Base-by-base conservation (phyloP, 106 monocot genomes). In the Acorus calamus region DNA sequence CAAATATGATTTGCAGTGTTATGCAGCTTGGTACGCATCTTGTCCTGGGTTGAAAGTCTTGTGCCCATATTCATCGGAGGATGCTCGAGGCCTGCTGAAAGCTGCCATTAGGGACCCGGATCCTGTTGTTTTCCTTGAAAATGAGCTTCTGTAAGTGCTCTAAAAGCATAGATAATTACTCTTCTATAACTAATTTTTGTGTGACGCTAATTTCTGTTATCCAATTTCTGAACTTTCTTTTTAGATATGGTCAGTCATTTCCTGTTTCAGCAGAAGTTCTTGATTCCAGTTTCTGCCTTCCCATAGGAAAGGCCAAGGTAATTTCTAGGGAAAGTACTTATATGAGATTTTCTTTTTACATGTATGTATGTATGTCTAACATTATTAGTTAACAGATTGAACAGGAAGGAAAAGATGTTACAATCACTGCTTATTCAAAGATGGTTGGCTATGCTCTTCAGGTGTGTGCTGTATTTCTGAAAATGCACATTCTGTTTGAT, bases 221-320 rank as follows among this genome's bases (percentile, higher is more conserved):
- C 28, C 44, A n/a, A 12, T 42, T 7, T 45, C 28, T 9, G 28
- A 5, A 14, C 3, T 13, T 11, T 46, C 28, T 68, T 47, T 56
- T 66, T 64, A 98, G 96, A 67, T 98, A 98, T 73, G 96, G 88
- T 73, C 85, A 92, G 59, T 85, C 96, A 46, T 92, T 92, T 66
- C 85, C 96, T 64, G 74, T 98, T 78, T 81, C 96, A 71, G 96
- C 72, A 57, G 96, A 88, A 77, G 91, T 69, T 71, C 83, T 98
- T 69, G 96, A 98, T 75, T 87, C 96, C 55, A 92, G 85, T 71
- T 98, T 98, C 74, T 87, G 84, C 50, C 73, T 98, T 63, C 96
- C 96, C 53, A 98, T 92, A 51, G 96, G 96, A 55, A 98, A 98
- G 73, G 96, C 96, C 14, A 98, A 91, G 85, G 91, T 98, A 57